Evolutionary conservation across 2,329 filamentous ascomycete species (phyloP).

Genomic region (Laburnicola sp.): DNA sequence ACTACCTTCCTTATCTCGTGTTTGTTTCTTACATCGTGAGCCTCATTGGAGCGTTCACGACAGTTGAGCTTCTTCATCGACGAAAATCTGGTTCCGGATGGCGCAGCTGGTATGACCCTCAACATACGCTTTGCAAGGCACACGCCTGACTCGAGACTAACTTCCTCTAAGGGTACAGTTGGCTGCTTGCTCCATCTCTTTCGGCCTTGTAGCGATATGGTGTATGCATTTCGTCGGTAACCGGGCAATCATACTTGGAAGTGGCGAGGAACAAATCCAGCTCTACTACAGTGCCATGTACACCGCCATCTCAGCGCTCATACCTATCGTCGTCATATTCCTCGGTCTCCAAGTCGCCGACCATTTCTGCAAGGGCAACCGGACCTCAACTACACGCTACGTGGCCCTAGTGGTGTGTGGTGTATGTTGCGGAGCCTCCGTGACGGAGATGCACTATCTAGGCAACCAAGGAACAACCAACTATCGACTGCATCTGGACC

Average conservation of each 20-base stretch:
- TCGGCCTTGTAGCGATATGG: constrained; percentile 56
- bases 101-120: constrained; percentile 29
- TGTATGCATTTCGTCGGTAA: constrained; percentile 81
- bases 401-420: constrained; percentile 60
- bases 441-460: constrained; percentile 86
- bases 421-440: constrained; percentile 69
- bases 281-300: constrained; percentile 73
- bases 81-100: constrained; percentile 62
- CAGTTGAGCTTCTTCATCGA: constrained; percentile 78
- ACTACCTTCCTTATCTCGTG: constrained; percentile 51
- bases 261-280: constrained; percentile 64
- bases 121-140: constrained; percentile 24
- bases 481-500: constrained; percentile 67
- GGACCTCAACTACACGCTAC: constrained; percentile 30
- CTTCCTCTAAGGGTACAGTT: constrained; percentile 46
- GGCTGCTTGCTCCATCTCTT: constrained; percentile 46
- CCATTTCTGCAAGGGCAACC: constrained; percentile 35
- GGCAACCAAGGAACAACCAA: constrained; percentile 83
- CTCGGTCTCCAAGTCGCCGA: constrained; percentile 72
- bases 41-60: constrained; percentile 74
- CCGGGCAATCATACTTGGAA: constrained; percentile 70
- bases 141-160: constrained; percentile 5
- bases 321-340: constrained; percentile 75
- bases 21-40: constrained; percentile 67
- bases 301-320: constrained; percentile 76